Conservation (phyloP, 2,329 filamentous ascomycete species). For the Leptosphaerulina australis region DNA sequence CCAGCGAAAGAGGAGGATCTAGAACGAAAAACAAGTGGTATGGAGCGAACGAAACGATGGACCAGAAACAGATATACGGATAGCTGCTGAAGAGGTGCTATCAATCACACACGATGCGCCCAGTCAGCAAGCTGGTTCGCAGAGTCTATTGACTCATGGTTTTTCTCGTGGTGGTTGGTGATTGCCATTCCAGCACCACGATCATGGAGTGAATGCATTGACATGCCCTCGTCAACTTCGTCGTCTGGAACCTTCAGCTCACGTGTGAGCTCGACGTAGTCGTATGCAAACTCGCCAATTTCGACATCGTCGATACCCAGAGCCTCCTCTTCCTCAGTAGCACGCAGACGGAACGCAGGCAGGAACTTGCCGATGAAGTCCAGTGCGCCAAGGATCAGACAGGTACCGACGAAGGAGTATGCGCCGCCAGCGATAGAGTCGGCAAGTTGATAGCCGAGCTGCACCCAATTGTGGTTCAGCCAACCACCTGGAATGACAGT, state of each 20-base stretch:
- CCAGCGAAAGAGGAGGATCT: not conserved
- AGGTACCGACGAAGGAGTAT: slow-evolving; percentile 81
- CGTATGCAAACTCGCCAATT: slow-evolving; percentile 92
- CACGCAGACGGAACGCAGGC: slow-evolving; percentile 75
- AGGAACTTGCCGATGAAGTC: slow-evolving; percentile 77
- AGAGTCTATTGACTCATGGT: slow-evolving; percentile 46
- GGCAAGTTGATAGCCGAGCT: slow-evolving; percentile 82
- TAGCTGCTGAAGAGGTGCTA: not conserved
- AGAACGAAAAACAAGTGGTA: slow-evolving; percentile 5
- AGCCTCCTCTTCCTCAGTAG: slow-evolving; percentile 77
- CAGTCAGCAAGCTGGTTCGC: slow-evolving; percentile 44
- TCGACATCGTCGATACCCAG: slow-evolving; percentile 87
- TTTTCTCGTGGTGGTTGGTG: slow-evolving; percentile 45
- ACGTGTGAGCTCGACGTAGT: slow-evolving; percentile 83
- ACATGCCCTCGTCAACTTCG: slow-evolving; percentile 48
- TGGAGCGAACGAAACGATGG: slow-evolving; percentile 7
- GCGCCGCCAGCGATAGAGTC: slow-evolving; percentile 76
- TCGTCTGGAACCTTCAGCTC: slow-evolving; percentile 61
- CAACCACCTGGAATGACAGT: slow-evolving; percentile 75
- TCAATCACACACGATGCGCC: slow-evolving; percentile 40
- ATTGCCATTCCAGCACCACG: slow-evolving; percentile 37
- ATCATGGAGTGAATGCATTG: slow-evolving; percentile 40
- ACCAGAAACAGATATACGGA: not conserved
- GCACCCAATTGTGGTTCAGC: slow-evolving; percentile 82
- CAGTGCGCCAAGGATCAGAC: slow-evolving; percentile 67